phyloP scores from a whole-genome alignment of 2,329 filamentous ascomycete genomes.

The Fusarium nisikadoi region DNA sequence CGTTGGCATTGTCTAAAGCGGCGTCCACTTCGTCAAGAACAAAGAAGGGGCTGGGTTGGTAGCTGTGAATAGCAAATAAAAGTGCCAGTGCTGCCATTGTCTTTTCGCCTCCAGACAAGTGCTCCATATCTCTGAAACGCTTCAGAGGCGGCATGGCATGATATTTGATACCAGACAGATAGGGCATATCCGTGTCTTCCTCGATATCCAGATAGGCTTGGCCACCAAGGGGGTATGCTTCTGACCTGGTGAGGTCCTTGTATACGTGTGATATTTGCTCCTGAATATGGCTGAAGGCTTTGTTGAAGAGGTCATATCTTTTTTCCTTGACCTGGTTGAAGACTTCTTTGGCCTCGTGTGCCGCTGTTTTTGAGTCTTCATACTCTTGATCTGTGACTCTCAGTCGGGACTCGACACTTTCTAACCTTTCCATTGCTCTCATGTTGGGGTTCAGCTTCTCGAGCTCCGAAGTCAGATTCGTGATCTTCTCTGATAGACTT shows the following conservation, averaged over 20 bases:
- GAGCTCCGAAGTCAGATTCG: constrained; percentile 78
- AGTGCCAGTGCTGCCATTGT: constrained; percentile 98
- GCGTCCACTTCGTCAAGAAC: constrained; percentile 98
- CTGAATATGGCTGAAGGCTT: constrained; percentile 93
- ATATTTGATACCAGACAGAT: constrained; percentile 95
- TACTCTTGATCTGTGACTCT: constrained; percentile 89
- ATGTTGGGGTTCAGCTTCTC: constrained; percentile 98
- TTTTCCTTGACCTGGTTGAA: constrained; percentile 85
- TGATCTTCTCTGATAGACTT: constrained; percentile 80
- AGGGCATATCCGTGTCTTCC: constrained; percentile 96
- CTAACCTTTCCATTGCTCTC: constrained; percentile 91
- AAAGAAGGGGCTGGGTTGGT: constrained; percentile 96
- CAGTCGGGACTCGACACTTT: constrained; percentile 84
- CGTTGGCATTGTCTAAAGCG: constrained; percentile 97
- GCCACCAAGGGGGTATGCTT: constrained; percentile 93
- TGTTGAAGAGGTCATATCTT: constrained; percentile 92
- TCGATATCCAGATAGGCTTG: constrained; percentile 88
- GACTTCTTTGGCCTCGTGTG: constrained; percentile 79
- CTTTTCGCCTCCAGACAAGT: constrained; percentile 96
- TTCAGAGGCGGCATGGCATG: constrained; percentile 99
- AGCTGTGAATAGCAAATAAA: constrained; percentile 95
- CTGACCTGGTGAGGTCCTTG: constrained; percentile 90
- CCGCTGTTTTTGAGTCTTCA: constrained; percentile 80
- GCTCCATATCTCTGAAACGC: constrained; percentile 99
- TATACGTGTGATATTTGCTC: constrained; percentile 95